Evolutionary conservation across 768 basidiomycete species (phyloP), one percentile per base, ranked within the genome.

Genomic region (Boletellus sp.): DNA sequence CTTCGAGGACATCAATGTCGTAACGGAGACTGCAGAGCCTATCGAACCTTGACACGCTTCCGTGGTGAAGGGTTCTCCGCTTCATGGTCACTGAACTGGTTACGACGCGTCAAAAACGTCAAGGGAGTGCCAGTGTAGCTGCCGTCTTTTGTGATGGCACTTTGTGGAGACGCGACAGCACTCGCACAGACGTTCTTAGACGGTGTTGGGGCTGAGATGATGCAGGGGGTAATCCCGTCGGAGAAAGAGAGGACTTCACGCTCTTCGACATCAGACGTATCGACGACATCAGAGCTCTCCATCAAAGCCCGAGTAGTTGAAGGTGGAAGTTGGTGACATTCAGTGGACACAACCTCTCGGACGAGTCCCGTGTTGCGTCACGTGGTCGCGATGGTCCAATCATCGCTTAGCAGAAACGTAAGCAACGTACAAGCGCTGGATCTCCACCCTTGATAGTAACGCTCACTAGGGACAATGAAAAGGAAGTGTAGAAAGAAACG

Each of bases 231-330:
- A n/a, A 24, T 40, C 5, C 44, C 48, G 19, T 64, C 51, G 6
- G 58, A 48, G 53, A 53, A 45, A 13, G 50, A 38, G n/a, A 77
- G 52, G 39, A 72, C 71, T 57, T 78, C 78, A 35, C 73, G 72
- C 55, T 86, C 84, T 56, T 84, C 84, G 41, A 70, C 65, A 55
- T 86, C 84, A 4, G 83, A 85, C 16, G 84, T 84, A 58, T 81
- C 81, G 13, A 85, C 77, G 42, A 78, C 59, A 38, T 80, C 80
- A 6, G 53, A 53, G 37, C 48, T 53, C 13, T 64, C 59, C 61
- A 62, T 62, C 41, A 42, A 44, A 26, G 31, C 26, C 10, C 17
- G n/a, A 35, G 40, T n/a, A 37, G 23, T 56, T 39, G 19, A 17
- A 7, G 35, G 34, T 36, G 13, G 17, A 17, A 4, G 23, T 24